Conservation (phyloP, 1,284 basidiomycete genomes). For the Marasmius fiardii region DNA sequence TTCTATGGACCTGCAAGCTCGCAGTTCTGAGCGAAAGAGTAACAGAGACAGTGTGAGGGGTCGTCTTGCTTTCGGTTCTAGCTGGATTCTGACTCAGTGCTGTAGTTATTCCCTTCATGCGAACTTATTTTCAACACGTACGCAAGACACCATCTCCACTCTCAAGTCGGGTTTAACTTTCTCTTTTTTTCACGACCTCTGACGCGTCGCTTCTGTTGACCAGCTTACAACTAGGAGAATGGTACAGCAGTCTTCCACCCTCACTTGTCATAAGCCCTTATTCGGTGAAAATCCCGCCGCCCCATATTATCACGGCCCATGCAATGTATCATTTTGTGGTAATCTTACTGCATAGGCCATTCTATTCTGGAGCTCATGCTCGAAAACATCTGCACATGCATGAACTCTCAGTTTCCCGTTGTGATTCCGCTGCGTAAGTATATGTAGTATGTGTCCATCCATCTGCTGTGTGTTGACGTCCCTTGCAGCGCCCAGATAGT, state of each 20-base stretch:
- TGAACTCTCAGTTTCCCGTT: background rate
- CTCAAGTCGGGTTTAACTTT: background rate
- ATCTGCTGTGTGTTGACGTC: background rate
- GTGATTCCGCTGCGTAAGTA: background rate
- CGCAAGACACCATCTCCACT: background rate
- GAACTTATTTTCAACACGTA: background rate
- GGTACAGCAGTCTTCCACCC: background rate
- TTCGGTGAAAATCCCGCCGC: background rate
- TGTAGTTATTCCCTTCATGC: background rate
- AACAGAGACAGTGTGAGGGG: background rate
- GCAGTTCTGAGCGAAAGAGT: background rate
- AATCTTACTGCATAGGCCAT: background rate
- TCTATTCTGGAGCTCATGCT: background rate
- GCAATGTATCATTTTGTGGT: conserved; percentile 1
- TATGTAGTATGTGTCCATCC: background rate
- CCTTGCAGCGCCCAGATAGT: background rate
- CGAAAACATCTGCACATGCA: background rate
- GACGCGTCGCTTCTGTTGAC: too few relatives aligned
- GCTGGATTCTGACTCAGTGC: background rate
- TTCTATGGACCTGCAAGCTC: background rate
- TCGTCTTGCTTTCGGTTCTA: background rate
- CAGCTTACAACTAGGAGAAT: background rate
- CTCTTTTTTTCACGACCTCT: background rate
- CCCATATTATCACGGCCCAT: background rate
- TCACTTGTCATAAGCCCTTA: background rate